Conservation (phyloP, 257 asterid species). For the Solanum pimpinellifolium region DNA sequence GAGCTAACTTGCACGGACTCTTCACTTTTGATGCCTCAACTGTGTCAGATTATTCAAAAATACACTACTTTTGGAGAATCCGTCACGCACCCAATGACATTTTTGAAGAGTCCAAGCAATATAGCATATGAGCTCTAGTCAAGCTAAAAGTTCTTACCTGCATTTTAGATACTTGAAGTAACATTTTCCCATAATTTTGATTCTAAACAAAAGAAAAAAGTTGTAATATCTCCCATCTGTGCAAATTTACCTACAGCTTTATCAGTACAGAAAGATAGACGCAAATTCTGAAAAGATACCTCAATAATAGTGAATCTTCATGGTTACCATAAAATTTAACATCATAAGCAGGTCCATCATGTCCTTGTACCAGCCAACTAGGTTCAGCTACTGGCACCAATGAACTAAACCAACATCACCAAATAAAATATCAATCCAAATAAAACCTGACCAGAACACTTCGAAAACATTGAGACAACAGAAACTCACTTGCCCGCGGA, state of each 20-base stretch:
- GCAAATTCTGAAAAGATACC: conserved; percentile 26
- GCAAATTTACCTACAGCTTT: neutral
- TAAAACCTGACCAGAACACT: conserved; percentile 35
- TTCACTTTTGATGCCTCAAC: neutral
- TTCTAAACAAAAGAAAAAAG: neutral
- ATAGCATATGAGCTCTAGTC: neutral
- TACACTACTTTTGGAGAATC: neutral
- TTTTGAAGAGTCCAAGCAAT: neutral
- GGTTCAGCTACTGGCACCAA: conserved; percentile 50
- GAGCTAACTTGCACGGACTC: neutral
- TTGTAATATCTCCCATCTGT: neutral
- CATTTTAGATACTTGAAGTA: neutral
- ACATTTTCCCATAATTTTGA: neutral
- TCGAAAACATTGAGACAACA: conserved; percentile 23
- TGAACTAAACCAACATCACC: conserved; percentile 38
- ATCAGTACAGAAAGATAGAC: neutral
- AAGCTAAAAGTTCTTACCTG: neutral
- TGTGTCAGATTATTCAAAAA: neutral
- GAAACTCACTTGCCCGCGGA: neutral
- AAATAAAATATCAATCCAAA: neutral
- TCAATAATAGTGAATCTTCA: conserved; percentile 63
- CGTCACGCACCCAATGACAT: neutral
- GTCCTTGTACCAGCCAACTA: conserved; percentile 53
- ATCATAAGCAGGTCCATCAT: conserved; percentile 95
- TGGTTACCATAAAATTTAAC: conserved; percentile 52